phyloP scores from a whole-genome alignment of 179 eudicot genomes.

The Spergularia azorica region DNA sequence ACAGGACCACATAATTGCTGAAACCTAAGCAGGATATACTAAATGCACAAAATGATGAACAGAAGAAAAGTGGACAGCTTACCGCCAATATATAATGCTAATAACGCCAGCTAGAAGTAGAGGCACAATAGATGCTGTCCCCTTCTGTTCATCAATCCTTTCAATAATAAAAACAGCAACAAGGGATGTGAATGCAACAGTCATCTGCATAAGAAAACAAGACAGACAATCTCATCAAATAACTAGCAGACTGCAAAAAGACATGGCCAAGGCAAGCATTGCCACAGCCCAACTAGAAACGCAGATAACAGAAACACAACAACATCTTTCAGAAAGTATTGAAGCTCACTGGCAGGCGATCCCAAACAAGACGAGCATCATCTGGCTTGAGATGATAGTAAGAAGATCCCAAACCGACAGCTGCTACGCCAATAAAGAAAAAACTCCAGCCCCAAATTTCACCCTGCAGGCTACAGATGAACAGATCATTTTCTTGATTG shows the following conservation, averaged over 20 bases:
- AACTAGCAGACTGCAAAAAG: background rate
- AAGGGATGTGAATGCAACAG: conserved; percentile 69
- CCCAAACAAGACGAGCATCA: conserved; percentile 94
- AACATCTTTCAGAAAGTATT: no score
- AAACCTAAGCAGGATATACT: background rate
- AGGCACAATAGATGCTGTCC: conserved; percentile 44
- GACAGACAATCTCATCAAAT: background rate
- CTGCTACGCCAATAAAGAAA: conserved; percentile 85
- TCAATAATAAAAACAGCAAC: conserved; percentile 51
- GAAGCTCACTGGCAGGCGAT: conserved; percentile 81
- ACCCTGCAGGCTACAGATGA: conserved; percentile 66
- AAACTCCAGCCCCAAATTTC: conserved; percentile 93
- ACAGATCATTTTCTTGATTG: conserved; percentile 7
- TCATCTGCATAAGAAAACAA: conserved; percentile 52
- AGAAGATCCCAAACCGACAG: conserved; percentile 88
- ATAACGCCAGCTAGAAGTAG: conserved; percentile 39
- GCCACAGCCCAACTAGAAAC: background rate
- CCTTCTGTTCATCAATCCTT: conserved; percentile 51
- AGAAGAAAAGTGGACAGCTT: conserved; percentile 6
- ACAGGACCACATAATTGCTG: background rate
- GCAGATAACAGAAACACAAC: background rate
- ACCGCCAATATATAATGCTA: conserved; percentile 57
- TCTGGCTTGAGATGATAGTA: conserved; percentile 93
- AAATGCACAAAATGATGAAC: background rate
- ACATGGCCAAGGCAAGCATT: background rate